Conservation (phyloP, 768 basidiomycete genomes). For the Lyophyllum shimeji region DNA sequence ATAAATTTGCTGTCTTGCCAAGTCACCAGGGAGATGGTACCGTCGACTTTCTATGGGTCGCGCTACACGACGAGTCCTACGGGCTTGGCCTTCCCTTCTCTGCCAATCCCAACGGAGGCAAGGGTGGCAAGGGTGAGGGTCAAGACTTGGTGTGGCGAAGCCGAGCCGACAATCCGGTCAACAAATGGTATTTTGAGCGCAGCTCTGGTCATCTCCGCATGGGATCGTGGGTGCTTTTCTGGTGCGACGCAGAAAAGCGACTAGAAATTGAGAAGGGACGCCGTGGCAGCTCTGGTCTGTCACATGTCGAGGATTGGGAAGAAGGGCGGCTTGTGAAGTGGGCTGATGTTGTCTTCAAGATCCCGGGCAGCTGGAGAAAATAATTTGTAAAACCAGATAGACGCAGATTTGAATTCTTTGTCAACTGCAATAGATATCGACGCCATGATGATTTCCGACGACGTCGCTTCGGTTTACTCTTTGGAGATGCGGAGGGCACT, state of each 20-base stretch:
- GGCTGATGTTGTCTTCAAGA: slow-evolving; percentile 64
- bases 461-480: slow-evolving; percentile 11
- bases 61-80: slow-evolving; percentile 96
- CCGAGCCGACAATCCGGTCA: slow-evolving; percentile 90
- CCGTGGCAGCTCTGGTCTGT: slow-evolving; percentile 60
- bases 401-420: slow-evolving; percentile 2
- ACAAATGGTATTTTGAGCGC: slow-evolving; percentile 99
- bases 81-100: slow-evolving; percentile 93
- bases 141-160: slow-evolving; percentile 95
- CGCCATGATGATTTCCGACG: neutral
- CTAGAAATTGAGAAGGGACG: slow-evolving; percentile 69
- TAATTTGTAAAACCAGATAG: slow-evolving; percentile 1
- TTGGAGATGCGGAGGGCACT: slow-evolving; percentile 15
- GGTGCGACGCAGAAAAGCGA: slow-evolving; percentile 96
- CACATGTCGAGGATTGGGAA: slow-evolving; percentile 79
- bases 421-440: neutral
- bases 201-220: slow-evolving; percentile 86
- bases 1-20: slow-evolving; percentile 97
- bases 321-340: slow-evolving; percentile 66
- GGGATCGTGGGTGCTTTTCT: slow-evolving; percentile 92
- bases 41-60: slow-evolving; percentile 99
- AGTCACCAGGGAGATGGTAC: slow-evolving; percentile 97
- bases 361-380: slow-evolving; percentile 79
- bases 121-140: slow-evolving; percentile 87
- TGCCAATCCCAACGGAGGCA: slow-evolving; percentile 93